phyloP scores from a whole-genome alignment of 257 asterid species.

The Capsicum baccatum region DNA sequence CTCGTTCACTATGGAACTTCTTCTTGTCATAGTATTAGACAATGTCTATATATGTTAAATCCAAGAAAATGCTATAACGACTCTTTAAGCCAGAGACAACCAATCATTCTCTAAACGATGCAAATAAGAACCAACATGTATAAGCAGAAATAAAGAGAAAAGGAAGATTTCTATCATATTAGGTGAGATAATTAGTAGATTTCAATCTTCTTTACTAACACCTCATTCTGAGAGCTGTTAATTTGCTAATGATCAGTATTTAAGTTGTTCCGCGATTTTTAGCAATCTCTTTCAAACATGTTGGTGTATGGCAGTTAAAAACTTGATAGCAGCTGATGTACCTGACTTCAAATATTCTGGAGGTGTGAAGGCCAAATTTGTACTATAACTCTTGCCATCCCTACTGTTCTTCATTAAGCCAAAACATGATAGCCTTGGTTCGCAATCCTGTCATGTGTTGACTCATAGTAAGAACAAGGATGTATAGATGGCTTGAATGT shows the following conservation, averaged over 20 bases:
- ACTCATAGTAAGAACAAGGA: slow-evolving; percentile 11
- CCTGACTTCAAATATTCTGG: slow-evolving; percentile 59
- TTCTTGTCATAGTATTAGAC: neutral
- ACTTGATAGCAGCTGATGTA: slow-evolving; percentile 17
- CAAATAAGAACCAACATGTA: neutral
- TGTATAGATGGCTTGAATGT: slow-evolving; percentile 17
- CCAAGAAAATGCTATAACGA: neutral
- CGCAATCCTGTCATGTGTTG: slow-evolving; percentile 43
- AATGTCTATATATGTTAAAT: neutral
- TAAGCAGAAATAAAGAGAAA: neutral
- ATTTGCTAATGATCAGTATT: slow-evolving; percentile 1
- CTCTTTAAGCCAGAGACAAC: neutral
- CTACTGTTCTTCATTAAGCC: slow-evolving; percentile 61
- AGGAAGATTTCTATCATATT: neutral
- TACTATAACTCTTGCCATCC: slow-evolving; percentile 59
- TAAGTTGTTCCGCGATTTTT: neutral
- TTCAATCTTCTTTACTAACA: neutral
- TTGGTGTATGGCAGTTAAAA: neutral
- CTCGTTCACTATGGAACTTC: neutral
- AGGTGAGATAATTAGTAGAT: neutral
- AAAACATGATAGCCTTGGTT: slow-evolving; percentile 60
- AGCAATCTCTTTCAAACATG: neutral
- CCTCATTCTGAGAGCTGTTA: neutral
- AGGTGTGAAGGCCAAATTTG: slow-evolving; percentile 57
- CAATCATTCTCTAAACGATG: neutral